Base-by-base conservation (phyloP, 192 early-diverging fungal genomes). In the Powellomyces hirtus region DNA sequence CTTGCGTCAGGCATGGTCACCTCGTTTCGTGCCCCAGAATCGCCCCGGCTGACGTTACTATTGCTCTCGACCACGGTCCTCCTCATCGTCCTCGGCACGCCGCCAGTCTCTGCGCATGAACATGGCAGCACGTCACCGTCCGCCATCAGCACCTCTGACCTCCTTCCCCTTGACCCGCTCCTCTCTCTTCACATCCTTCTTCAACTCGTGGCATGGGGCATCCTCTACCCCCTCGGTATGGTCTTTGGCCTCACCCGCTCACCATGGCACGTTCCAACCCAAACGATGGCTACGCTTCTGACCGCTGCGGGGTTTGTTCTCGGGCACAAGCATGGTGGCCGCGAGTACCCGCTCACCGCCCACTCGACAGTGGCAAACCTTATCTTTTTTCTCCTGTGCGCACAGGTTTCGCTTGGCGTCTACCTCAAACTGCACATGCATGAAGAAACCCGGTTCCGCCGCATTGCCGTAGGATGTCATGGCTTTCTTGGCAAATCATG, bases 201-300 rank as follows among this genome's bases (percentile, higher is more conserved):
- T 35, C 40, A 49, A 31, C 11, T 63, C 24, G 3, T 63, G 2
- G 62, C 62, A 16, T 63, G 45, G 44, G 62, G 62, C 42, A 16
- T 44, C 1, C 27, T 63, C 6, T 63, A 30, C 26, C 62, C 62
- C 14, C 62, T 63, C 2, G 62, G 62, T 45, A 49, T 63, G 44
- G 26, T 63, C 29, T 49, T 63, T 44, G 62, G 44, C 7, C 38
- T 63, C 10, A 33, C 45, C 1, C 16, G 33, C 24, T 63, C 62
- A 20, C 16, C 29, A 4, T 49, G 45, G 45, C 62, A 63, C 45
- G 40, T 50, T 3, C 62, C 62, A 1, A 30, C 30, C 10, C 62
- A 63, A 34, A 49, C 33, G 11, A 13, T 44, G 4, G 62, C 44
- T 3, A 49, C 62, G 7, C 13, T 63, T 22, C 3, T 63, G 24